Conservation (phyloP, 257 asterid genomes). For the Solanum chmielewskii region DNA sequence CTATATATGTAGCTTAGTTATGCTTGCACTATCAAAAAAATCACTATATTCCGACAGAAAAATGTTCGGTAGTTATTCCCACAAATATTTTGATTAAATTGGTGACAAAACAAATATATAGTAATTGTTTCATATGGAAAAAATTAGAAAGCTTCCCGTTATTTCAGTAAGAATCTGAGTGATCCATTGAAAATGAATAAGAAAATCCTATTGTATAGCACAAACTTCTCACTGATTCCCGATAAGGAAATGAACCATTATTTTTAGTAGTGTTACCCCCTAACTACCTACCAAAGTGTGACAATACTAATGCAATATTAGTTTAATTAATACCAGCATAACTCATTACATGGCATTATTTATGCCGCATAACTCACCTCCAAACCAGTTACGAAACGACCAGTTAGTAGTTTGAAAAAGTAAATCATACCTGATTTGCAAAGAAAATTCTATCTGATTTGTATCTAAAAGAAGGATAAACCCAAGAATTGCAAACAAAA, state of each 20-base stretch:
- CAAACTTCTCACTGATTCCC: not conserved
- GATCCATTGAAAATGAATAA: too few species aligned
- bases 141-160: too few species aligned
- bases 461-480: conserved; percentile 13
- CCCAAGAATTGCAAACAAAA: conserved; percentile 30
- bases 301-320: too few species aligned
- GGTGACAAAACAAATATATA: too few species aligned
- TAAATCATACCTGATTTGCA: conserved; percentile 16
- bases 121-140: too few species aligned
- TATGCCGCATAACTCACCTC: not conserved
- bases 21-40: not conserved
- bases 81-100: too few species aligned
- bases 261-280: not conserved
- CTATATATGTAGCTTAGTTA: not conserved
- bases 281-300: not conserved
- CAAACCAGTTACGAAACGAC: not conserved
- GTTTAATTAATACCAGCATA: not conserved
- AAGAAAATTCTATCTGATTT: conserved; percentile 19
- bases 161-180: too few species aligned
- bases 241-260: too few species aligned
- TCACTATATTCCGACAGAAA: too few species aligned
- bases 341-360: not conserved
- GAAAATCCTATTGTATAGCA: too few species aligned
- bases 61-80: too few species aligned
- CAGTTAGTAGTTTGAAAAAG: not conserved